phyloP scores from a whole-genome alignment of 192 early-diverging fungal species.

The Chytriomyces confervae region DNA sequence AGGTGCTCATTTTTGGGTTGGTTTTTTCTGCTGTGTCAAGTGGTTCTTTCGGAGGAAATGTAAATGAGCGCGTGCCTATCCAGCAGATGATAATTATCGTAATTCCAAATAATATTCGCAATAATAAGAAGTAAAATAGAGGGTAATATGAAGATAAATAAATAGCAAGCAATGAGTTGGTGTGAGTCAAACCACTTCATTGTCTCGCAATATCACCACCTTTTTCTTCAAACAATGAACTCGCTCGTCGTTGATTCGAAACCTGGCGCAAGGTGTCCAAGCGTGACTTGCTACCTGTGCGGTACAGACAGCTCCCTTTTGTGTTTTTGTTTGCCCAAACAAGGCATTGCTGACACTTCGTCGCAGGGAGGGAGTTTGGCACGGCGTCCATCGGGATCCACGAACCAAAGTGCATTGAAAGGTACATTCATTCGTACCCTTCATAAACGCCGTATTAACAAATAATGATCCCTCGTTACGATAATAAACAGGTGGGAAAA shows the following conservation, averaged over 20 bases:
- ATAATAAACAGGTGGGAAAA: slow-evolving; percentile 10
- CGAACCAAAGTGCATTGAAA: slow-evolving; percentile 24
- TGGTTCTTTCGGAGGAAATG: background rate
- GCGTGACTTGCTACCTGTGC: slow-evolving; percentile 28
- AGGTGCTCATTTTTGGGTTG: slow-evolving; percentile 1
- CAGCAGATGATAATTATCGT: too few relatives aligned
- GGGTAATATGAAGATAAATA: too few relatives aligned
- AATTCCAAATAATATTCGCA: too few relatives aligned
- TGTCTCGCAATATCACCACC: too few relatives aligned
- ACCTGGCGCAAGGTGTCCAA: slow-evolving; percentile 15
- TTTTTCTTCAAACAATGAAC: slow-evolving; percentile 4
- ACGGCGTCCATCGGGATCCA: slow-evolving; percentile 27
- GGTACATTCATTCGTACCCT: slow-evolving; percentile 5
- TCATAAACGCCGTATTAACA: background rate
- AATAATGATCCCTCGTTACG: background rate
- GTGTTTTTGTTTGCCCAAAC: background rate
- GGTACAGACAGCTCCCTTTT: background rate
- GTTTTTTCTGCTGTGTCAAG: background rate
- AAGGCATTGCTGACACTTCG: background rate
- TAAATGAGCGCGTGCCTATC: too few relatives aligned
- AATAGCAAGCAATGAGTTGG: too few relatives aligned
- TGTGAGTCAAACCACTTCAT: too few relatives aligned
- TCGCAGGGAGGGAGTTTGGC: slow-evolving; percentile 27
- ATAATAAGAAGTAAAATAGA: too few relatives aligned
- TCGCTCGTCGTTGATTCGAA: slow-evolving; percentile 24